Conservation (phyloP, 2,329 filamentous ascomycete species). For the Monosporascus sp. region DNA sequence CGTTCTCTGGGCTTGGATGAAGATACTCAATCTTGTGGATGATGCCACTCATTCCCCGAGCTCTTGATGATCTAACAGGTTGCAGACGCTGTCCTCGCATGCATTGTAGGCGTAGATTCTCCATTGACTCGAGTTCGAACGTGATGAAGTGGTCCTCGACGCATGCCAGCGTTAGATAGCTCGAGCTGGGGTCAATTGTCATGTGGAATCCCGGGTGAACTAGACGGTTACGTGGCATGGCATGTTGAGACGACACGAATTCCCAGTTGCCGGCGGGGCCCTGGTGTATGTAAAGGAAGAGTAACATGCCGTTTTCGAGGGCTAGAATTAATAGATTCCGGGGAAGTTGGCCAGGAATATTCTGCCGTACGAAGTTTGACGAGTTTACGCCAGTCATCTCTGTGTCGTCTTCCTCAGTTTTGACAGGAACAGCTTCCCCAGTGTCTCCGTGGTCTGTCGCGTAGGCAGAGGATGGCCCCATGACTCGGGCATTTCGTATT, state of each 20-base stretch:
- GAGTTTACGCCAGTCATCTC: constrained; percentile 28
- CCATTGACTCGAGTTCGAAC: constrained; percentile 60
- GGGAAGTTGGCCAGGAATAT: constrained; percentile 42
- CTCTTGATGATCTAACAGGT: constrained; percentile 49
- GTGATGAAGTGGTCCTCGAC: constrained; percentile 66
- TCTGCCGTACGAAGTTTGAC: constrained; percentile 9
- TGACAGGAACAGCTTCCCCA: constrained; percentile 20
- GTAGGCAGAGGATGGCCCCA: constrained; percentile 53
- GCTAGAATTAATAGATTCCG: constrained; percentile 79
- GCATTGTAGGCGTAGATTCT: constrained; percentile 46
- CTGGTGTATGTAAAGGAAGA: constrained; percentile 67
- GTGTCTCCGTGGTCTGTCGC: constrained; percentile 26
- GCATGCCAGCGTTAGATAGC: constrained; percentile 64
- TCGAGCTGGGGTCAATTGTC: constrained; percentile 72
- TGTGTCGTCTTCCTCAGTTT: constrained; percentile 36
- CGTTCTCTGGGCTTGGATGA: constrained; percentile 61
- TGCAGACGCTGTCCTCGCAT: constrained; percentile 38
- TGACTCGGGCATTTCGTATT: constrained; percentile 73
- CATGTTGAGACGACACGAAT: constrained; percentile 57
- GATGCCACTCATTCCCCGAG: constrained; percentile 57
- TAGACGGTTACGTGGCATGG: constrained; percentile 52
- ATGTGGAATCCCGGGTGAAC: constrained; percentile 61
- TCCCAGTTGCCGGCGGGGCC: constrained; percentile 41
- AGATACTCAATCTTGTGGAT: constrained; percentile 87
- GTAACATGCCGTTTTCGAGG: constrained; percentile 64